Percentiles rank a stretch among this genome's conserved stretches.
These are phyloP conservation scores for Omphalotus olearius DNA, from an alignment of 1,284 basidiomycete species.

Conservation along the genomic window DNA sequence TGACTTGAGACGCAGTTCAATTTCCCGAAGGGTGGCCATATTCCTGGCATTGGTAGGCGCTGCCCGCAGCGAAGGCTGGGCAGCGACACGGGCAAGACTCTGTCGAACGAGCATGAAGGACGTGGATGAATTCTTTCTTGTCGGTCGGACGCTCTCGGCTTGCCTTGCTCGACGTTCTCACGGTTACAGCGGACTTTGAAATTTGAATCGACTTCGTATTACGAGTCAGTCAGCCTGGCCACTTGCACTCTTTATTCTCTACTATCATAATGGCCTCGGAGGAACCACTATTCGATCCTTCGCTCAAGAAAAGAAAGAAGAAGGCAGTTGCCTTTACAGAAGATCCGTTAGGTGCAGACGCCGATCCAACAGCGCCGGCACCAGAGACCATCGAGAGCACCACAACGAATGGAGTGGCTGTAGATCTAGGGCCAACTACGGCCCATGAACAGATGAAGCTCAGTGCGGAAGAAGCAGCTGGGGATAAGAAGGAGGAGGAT, in stretches of 20 bases:
- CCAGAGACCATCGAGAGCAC: slow-evolving; percentile 64
- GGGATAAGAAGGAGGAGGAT: slow-evolving; percentile 56
- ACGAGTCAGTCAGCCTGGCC: slow-evolving; percentile 10
- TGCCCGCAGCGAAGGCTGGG: slow-evolving; percentile 55
- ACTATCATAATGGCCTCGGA: slow-evolving; percentile 47
- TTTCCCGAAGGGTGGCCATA: slow-evolving; percentile 97
- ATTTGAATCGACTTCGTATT: neutral
- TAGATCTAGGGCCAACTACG: slow-evolving; percentile 71
- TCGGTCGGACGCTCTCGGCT: slow-evolving; percentile 45
- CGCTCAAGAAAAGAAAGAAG: slow-evolving; percentile 83
- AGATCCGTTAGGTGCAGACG: slow-evolving; percentile 78
- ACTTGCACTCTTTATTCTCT: slow-evolving; percentile 13
- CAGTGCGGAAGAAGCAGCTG: slow-evolving; percentile 33
- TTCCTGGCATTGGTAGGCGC: slow-evolving; percentile 70
- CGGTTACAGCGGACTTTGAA: slow-evolving; percentile 13
- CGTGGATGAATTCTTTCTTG: slow-evolving; percentile 16
- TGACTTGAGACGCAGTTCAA: slow-evolving; percentile 95
- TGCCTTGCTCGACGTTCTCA: slow-evolving; percentile 26
- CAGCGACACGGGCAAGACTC: slow-evolving; percentile 34
- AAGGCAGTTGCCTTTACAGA: slow-evolving; percentile 81
- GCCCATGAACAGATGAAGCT: slow-evolving; percentile 72
- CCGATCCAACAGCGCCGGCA: slow-evolving; percentile 73
- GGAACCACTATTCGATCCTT: slow-evolving; percentile 79
- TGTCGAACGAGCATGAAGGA: slow-evolving; percentile 13
- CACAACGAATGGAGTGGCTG: slow-evolving; percentile 61